These are phyloP conservation scores for Aspergillus heteromorphus DNA, from an alignment of 495 filamentous ascomycete species.

Conservation along the genomic window DNA sequence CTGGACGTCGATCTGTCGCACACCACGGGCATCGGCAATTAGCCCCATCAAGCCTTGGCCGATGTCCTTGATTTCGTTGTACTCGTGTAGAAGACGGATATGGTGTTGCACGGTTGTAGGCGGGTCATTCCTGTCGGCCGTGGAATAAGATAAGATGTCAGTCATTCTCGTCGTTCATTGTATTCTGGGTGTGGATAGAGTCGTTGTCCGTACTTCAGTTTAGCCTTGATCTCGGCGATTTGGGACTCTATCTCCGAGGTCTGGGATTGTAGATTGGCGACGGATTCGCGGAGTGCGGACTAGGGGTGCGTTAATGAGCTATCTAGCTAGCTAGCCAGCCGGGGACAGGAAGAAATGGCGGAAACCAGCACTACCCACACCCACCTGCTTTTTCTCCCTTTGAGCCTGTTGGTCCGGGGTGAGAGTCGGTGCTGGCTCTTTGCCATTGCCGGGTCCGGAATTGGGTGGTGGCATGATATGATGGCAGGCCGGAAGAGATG, in stretches of 20 bases:
- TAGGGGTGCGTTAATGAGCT: slow-evolving; percentile 3
- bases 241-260: slow-evolving; percentile 25
- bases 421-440: not conserved
- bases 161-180: not conserved
- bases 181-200: not conserved
- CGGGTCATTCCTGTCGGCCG: slow-evolving; percentile 24
- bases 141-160: not conserved
- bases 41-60: slow-evolving; percentile 68
- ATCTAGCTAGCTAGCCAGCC: no score
- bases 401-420: slow-evolving; percentile 6
- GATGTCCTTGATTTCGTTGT: slow-evolving; percentile 75
- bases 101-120: slow-evolving; percentile 54
- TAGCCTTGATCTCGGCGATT: slow-evolving; percentile 23
- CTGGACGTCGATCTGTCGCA: slow-evolving; percentile 58
- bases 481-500: not conserved
- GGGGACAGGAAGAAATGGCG: no score
- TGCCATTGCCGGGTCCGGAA: not conserved
- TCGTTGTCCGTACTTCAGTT: slow-evolving; percentile 32
- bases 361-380: no score
- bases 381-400: slow-evolving; percentile 20
- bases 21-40: slow-evolving; percentile 64
- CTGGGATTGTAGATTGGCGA: slow-evolving; percentile 32
- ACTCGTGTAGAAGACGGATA: slow-evolving; percentile 63
- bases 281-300: slow-evolving; percentile 28
- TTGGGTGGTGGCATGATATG: not conserved